Base-by-base conservation (phyloP, 805 yeast species). In the Yamadazyma laniorum region DNA sequence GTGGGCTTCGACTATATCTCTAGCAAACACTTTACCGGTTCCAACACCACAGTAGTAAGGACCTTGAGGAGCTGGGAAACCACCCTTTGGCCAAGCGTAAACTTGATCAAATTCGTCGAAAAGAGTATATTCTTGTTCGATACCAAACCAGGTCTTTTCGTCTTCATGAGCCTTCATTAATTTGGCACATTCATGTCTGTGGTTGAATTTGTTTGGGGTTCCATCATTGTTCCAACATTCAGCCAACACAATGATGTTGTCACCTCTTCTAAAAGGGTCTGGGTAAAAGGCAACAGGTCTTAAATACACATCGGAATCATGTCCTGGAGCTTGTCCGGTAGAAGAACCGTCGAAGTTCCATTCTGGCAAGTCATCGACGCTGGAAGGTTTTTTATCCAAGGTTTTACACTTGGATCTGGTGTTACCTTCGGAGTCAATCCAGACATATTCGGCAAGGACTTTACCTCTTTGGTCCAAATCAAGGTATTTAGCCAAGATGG, bases 11-110 rank as follows among this genome's bases (percentile, higher is more conserved):
- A 93, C 89, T 41, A 91, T 89, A 65, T 93, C 99, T 75, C 99
- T 82, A 60, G 97, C 96, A 67, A 83, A 87, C 49, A 91, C 99
- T 75, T 88, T 90, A 62, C 97, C 96, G 57, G 96, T 79, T 72
- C 99, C 99, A 51, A 93, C 99, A 81, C 98, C 99, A 78, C 99
- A 93, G 82, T 93, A 93, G 85, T 93, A 93, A 47, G 99, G 99
- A 52, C 99, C 99, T 75, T 93, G 99, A 50, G 99, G 98, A 54
- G 96, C 98, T 64, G 99, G 99, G 95, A 79, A 93, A 48, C 98
- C 99, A 56, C 97, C 97, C 76, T 86, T 82, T 69, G 99, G 99
- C 99, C 99, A 93, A 51, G 96, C 98, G 70, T 90, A 93, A 47
- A 85, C 89, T 58, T 83, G 72, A 67, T 86, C 95, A 58, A 68